These are phyloP conservation scores for Claviceps africana DNA, from an alignment of 2,329 filamentous ascomycete genomes.

Conservation along the genomic window DNA sequence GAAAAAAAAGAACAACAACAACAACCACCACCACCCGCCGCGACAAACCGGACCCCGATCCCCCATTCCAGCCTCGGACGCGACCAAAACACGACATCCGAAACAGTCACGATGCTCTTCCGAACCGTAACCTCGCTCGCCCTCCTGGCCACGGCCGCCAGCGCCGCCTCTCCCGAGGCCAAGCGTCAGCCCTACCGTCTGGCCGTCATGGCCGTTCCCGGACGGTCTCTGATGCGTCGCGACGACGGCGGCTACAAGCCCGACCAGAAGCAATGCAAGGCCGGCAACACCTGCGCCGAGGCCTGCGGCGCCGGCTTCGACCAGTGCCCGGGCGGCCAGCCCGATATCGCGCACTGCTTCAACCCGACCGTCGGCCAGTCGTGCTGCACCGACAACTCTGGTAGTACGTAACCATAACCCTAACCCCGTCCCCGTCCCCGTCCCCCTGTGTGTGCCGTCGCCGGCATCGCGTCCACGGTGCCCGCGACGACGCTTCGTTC, in stretches of 20 bases:
- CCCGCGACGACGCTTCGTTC: no score
- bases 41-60: neutral
- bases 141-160: conserved; percentile 19
- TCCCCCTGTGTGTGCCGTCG: no score
- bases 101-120: conserved; percentile 22
- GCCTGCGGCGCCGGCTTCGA: conserved; percentile 38
- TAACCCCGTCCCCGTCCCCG: no score
- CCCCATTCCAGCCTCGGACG: neutral
- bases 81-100: neutral
- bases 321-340: conserved; percentile 34
- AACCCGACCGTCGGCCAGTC: conserved; percentile 35
- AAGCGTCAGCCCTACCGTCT: conserved; percentile 23
- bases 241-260: conserved; percentile 35
- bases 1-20: neutral
- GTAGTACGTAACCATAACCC: no score
- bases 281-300: conserved; percentile 37
- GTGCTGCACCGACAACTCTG: conserved; percentile 43
- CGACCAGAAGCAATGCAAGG: conserved; percentile 31
- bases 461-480: no score
- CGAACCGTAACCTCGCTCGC: conserved; percentile 17
- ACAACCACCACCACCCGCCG: no score
- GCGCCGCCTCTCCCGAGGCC: conserved; percentile 14
- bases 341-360: conserved; percentile 40
- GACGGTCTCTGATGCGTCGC: conserved; percentile 29
- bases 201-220: conserved; percentile 21